Conservation (phyloP, 495 filamentous ascomycete genomes). For the Coniosporium apollinis region DNA sequence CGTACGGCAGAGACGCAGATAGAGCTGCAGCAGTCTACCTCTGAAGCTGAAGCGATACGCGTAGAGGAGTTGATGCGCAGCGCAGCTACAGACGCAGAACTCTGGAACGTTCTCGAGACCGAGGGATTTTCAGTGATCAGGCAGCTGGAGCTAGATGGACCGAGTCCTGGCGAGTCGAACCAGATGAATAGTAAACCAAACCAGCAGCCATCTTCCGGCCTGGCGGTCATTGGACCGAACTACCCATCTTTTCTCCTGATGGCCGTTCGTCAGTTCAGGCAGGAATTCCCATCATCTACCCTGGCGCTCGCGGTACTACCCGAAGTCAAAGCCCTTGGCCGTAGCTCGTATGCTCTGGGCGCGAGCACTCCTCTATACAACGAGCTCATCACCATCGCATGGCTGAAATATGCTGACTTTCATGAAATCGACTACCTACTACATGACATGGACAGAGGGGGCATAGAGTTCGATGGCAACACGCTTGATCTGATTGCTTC, state of each 20-base stretch:
- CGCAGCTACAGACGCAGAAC: constrained; percentile 42
- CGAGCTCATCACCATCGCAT: constrained; percentile 46
- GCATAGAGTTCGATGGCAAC: constrained; percentile 41
- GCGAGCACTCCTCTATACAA: constrained; percentile 60
- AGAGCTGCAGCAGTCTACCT: too few species aligned
- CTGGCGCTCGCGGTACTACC: constrained; percentile 48
- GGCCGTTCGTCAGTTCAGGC: constrained; percentile 46
- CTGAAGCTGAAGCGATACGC: constrained; percentile 7
- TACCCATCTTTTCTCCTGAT: constrained; percentile 49
- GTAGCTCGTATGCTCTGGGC: constrained; percentile 54
- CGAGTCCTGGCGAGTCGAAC: constrained; percentile 24
- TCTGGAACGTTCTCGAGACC: constrained; percentile 55
- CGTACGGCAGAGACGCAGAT: too few species aligned
- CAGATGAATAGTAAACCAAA: constrained; percentile 9
- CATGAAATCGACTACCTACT: constrained; percentile 43
- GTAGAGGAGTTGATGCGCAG: constrained; percentile 32
- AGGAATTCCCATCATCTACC: constrained; percentile 40
- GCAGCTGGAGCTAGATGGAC: constrained; percentile 12
- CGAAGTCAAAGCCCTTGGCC: constrained; percentile 51
- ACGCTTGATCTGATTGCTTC: constrained; percentile 34
- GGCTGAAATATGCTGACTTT: constrained; percentile 45
- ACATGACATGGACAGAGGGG: constrained; percentile 59
- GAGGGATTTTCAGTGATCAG: constrained; percentile 32
- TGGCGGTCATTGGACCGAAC: constrained; percentile 43
- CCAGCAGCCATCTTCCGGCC: constrained; percentile 7